Base-by-base conservation (phyloP, 2,329 filamentous ascomycete genomes). In the Colletotrichum higginsianum region DNA sequence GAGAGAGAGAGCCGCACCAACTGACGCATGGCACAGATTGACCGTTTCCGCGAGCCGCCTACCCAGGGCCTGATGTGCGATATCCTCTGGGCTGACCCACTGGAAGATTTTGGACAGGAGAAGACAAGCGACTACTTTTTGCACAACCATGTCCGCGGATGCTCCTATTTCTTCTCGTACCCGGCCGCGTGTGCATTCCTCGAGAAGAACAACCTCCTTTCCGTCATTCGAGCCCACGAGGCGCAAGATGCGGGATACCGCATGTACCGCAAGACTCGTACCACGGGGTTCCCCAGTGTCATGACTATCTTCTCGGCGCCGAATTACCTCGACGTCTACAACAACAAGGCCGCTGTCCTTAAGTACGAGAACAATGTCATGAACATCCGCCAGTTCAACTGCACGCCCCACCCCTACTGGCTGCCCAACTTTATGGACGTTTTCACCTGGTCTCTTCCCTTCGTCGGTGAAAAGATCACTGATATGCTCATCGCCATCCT, bases 351-450 rank as follows among this genome's bases (percentile, higher is more conserved):
- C 2, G 96, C 96, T 0, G 96, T 99, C 50, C 87, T 99, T 78
- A 99, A 99, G 86, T 99, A 99, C 82, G 96, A 99, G 86, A 99
- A 99, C 84, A 99, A 99, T 80, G 96, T 99, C 73, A 99, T 99
- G 96, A 99, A 99, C 87, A 99, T 99, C 80, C 91, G 96, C 71
- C 96, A 99, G 83, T 99, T 99, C 87, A 99, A 99, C 88, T 99
- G 96, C 89, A 98, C 96, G 26, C 96, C 96, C 44, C 96, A 99
- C 82, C 96, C 96, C 8, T 99, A 99, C 87, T 99, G 96, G 96
- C 90, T 99, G 60, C 96, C 96, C 66, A 99, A 99, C 86, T 99
- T 99, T 81, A 99, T 99, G 96, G 96, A 99, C 79, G 96, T 99
- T 74, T 99, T 99, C 81, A 99, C 96, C n/a, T 99, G 96, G 96